These are phyloP conservation scores for Perkinsus olseni DNA, from an alignment of 169 alveolate genomes.

Conservation along the genomic window DNA sequence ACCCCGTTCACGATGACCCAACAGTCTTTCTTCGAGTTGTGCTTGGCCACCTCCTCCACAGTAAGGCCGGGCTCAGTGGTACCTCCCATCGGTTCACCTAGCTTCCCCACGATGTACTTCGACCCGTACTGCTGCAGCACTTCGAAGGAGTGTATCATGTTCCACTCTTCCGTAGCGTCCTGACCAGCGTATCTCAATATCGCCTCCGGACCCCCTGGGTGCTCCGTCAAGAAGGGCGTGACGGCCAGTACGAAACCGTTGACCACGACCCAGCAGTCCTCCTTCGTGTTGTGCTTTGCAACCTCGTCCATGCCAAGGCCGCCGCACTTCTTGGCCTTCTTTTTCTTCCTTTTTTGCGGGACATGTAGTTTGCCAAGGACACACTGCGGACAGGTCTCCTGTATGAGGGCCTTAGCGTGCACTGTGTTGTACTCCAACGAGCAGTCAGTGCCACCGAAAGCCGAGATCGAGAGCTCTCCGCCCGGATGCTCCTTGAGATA, in stretches of 20 bases:
- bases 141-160: neutral
- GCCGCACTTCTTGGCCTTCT: neutral
- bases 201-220: conserved; percentile 58
- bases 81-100: neutral
- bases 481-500: conserved; percentile 51
- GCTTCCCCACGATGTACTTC: neutral
- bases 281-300: conserved; percentile 39
- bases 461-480: conserved; percentile 34
- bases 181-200: conserved; percentile 45
- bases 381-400: neutral
- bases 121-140: neutral
- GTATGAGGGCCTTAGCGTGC: neutral
- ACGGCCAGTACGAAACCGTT: conserved; percentile 53
- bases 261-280: conserved; percentile 53
- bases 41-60: conserved; percentile 35
- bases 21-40: conserved; percentile 29
- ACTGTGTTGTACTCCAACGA: neutral
- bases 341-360: neutral
- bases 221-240: conserved; percentile 41
- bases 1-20: conserved; percentile 45
- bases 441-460: neutral
- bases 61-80: neutral
- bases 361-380: neutral
- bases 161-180: neutral
- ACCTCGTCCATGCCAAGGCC: conserved; percentile 24